These are phyloP conservation scores for Fagus sylvatica DNA, from an alignment of 306 rosid species.

Conservation along the genomic window DNA sequence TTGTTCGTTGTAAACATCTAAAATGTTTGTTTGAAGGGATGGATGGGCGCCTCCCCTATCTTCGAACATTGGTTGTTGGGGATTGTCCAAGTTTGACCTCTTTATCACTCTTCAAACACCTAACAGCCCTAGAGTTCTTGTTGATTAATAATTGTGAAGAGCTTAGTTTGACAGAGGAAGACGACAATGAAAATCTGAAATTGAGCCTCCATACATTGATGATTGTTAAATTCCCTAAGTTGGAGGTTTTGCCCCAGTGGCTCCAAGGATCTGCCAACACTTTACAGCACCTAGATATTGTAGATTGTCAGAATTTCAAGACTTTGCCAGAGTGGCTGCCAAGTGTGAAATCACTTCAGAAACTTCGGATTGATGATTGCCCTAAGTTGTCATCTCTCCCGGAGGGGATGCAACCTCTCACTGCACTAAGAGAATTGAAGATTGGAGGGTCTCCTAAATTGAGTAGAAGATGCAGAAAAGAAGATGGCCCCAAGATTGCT, in stretches of 20 bases:
- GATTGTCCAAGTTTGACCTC: slow-evolving; percentile 3
- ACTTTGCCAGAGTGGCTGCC: slow-evolving; percentile 32
- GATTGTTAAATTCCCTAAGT: not conserved
- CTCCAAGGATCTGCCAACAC: slow-evolving; percentile 24
- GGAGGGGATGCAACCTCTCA: not conserved
- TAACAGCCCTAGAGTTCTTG: slow-evolving; percentile 18
- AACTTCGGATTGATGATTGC: not conserved
- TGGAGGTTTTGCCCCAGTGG: slow-evolving; percentile 23
- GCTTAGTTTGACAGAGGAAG: not conserved
- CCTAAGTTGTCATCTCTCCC: slow-evolving; percentile 24
- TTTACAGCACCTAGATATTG: not conserved
- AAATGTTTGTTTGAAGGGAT: slow-evolving; percentile 12
- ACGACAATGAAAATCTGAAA: not conserved
- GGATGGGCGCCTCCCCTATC: not conserved
- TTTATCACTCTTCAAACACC: slow-evolving; percentile 9
- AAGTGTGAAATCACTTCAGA: not conserved
- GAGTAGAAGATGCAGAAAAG: not conserved
- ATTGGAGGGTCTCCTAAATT: slow-evolving; percentile 2
- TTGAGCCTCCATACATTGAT: slow-evolving; percentile 1
- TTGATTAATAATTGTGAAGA: not conserved
- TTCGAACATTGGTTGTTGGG: not conserved
- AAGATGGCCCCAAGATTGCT: not conserved
- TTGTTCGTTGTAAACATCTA: slow-evolving; percentile 19
- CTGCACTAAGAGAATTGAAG: not conserved
- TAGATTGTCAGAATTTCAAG: not conserved